phyloP scores from a whole-genome alignment of 352 stramenopile genomes.

The Globisporangium cederbergense region DNA sequence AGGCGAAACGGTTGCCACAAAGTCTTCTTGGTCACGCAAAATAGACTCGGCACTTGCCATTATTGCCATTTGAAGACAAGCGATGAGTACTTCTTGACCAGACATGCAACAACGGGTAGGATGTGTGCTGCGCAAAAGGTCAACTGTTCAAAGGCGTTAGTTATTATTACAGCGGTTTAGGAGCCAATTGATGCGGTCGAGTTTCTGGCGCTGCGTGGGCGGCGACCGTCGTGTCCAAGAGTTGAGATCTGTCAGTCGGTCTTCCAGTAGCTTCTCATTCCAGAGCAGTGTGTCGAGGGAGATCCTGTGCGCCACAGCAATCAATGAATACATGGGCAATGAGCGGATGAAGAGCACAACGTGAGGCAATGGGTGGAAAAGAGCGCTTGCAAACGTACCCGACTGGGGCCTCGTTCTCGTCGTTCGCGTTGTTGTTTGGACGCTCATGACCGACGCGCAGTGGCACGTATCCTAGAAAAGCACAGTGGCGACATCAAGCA shows the following conservation, averaged over 20 bases:
- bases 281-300: constrained; percentile 72
- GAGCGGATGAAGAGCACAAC: not conserved
- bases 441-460: constrained; percentile 46
- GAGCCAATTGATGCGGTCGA: constrained; percentile 68
- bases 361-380: not conserved
- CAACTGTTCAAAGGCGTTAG: not conserved
- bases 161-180: constrained; percentile 50
- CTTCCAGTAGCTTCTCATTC: constrained; percentile 58
- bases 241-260: constrained; percentile 60
- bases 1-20: not conserved
- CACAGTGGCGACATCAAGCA: not conserved
- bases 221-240: constrained; percentile 55
- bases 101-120: not conserved
- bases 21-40: not conserved
- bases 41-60: not conserved
- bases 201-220: constrained; percentile 52
- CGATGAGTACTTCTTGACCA: not conserved
- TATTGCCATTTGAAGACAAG: not conserved
- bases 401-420: constrained; percentile 23
- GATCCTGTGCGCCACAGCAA: constrained; percentile 30
- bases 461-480: constrained; percentile 47
- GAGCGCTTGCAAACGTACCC: constrained; percentile 23
- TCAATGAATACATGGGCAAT: not conserved
- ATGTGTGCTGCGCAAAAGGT: not conserved
- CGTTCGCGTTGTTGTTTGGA: constrained; percentile 17